Conservation (phyloP, 78 protist species). For the Anaeramoeba flamelloides region DNA sequence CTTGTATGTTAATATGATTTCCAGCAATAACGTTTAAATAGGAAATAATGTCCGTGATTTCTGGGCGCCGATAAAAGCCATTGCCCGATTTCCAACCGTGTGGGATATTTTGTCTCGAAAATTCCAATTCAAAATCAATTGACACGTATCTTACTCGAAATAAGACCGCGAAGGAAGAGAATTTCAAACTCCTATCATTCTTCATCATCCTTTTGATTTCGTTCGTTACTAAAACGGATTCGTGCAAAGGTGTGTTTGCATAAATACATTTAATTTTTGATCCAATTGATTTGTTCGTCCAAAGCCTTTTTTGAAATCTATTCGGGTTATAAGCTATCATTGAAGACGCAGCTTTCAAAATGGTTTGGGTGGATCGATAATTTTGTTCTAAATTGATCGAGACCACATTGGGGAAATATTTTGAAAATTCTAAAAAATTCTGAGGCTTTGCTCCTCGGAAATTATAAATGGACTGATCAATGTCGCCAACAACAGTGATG, state of each 20-base stretch:
- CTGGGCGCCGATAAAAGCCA: background rate
- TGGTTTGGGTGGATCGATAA: background rate
- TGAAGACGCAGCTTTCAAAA: background rate
- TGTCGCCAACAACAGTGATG: background rate
- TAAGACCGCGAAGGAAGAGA: background rate
- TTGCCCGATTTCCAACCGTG: background rate
- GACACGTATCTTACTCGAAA: background rate
- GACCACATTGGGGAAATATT: background rate
- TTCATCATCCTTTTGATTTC: background rate
- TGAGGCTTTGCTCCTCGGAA: background rate
- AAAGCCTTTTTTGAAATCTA: background rate
- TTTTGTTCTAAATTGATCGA: background rate
- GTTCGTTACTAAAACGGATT: background rate
- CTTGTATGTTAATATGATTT: background rate
- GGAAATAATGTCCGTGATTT: background rate
- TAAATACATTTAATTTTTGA: background rate
- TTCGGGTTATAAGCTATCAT: background rate
- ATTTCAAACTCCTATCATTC: background rate
- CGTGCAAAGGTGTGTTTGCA: background rate
- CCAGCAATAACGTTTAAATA: background rate
- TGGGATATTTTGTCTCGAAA: background rate
- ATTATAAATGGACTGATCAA: background rate
- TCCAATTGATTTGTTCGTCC: background rate
- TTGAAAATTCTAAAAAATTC: background rate
- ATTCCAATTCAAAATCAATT: background rate